phyloP scores from a whole-genome alignment of 345 rosid species.

The Populus davidiana region DNA sequence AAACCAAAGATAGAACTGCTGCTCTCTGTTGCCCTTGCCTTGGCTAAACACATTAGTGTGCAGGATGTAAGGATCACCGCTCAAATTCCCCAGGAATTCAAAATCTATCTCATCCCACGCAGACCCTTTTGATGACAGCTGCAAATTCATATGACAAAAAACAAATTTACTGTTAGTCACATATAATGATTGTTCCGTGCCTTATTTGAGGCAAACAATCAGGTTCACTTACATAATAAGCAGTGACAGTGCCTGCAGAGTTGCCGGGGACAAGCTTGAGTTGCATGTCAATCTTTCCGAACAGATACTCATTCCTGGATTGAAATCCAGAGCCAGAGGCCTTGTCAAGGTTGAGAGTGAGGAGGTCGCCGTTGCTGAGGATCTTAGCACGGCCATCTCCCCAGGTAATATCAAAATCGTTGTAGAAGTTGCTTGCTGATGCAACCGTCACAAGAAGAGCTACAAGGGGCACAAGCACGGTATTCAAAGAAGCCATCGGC shows the following conservation, averaged over 20 bases:
- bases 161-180: neutral
- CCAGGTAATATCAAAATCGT: constrained; percentile 55
- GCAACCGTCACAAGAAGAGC: neutral
- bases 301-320: constrained; percentile 52
- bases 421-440: constrained; percentile 39
- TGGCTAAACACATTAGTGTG: constrained; percentile 66
- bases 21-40: constrained; percentile 70
- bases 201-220: neutral
- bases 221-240: constrained; percentile 51
- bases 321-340: constrained; percentile 74
- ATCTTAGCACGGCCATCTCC: constrained; percentile 55
- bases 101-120: constrained; percentile 71
- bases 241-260: constrained; percentile 79
- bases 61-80: constrained; percentile 57
- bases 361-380: constrained; percentile 40
- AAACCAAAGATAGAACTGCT: constrained; percentile 71
- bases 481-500: no score
- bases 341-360: constrained; percentile 57
- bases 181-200: neutral
- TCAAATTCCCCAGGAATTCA: constrained; percentile 71
- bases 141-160: neutral
- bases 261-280: constrained; percentile 72
- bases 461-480: neutral
- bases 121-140: constrained; percentile 57
- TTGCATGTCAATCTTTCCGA: constrained; percentile 62